Base-by-base conservation (phyloP, 2,329 filamentous ascomycete genomes). In the Leptographium flavum region DNA sequence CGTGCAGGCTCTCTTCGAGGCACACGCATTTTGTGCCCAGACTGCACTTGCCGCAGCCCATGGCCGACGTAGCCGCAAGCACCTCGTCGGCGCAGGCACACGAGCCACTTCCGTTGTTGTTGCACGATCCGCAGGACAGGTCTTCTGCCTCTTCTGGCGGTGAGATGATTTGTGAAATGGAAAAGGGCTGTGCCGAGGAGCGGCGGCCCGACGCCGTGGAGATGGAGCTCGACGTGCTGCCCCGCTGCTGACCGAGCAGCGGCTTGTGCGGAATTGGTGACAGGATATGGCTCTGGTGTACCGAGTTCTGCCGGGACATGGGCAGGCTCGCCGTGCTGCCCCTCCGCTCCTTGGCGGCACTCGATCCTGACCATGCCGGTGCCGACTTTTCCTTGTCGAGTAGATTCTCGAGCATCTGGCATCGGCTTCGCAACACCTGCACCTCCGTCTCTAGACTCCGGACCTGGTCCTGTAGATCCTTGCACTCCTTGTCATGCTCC, bases 31-130 rank as follows among this genome's bases (percentile, higher is more conserved):
- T 71, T 8, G 69, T 68, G 39, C 71, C 74, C 8, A 76, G 62
- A 17, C 70, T 74, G 58, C 83, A 87, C 46, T 76, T 77, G 41
- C 73, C 76, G 57, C 82, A 87, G 21, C 75, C 78, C 22, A 73
- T 57, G 7, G 67, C 57, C 30, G 72, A 64, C n/a, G 63, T 64
- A n/a, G 67, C 65, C 36, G 67, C 65, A 39, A 80, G 62, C 27
- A 68, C 74, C 49, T 75, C 68, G 21, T 80, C 75, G 41, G 72
- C 71, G 56, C 77, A 81, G 11, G 71, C 70, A 57, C 77, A 81
- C 3, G 61, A 59, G 6, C 71, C 69, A 23, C 63, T 64, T 7
- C 71, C 63, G 17, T 66, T 67, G 8, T 70, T 63, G 19, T 66
- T 67, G 54, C 76, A 81, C 27, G 67, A 68, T 23, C 75, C 76